Percentiles rank a stretch among this genome's conserved stretches.
These are phyloP conservation scores for Phytopythium montanum DNA, from an alignment of 352 stramenopile genomes.

Conservation along the genomic window DNA sequence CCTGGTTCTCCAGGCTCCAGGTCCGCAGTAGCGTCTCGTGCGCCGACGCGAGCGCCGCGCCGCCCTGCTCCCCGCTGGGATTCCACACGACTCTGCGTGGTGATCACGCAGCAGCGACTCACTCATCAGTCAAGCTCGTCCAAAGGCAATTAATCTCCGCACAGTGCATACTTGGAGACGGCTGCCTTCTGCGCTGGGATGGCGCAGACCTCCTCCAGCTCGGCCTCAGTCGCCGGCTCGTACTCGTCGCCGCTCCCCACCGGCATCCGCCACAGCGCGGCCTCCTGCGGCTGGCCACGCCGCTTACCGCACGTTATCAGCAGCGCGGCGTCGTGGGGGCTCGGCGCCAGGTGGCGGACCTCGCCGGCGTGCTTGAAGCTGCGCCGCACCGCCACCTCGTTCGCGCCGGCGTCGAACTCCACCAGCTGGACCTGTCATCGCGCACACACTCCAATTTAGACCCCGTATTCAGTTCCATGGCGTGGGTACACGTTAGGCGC, in stretches of 20 bases:
- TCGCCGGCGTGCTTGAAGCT: slow-evolving; percentile 43
- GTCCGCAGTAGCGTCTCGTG: slow-evolving; percentile 47
- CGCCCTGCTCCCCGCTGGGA: slow-evolving; percentile 13
- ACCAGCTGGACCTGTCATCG: slow-evolving; percentile 47
- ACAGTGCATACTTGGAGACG: slow-evolving; percentile 34
- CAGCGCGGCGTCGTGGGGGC: slow-evolving; percentile 40
- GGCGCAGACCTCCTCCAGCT: slow-evolving; percentile 28
- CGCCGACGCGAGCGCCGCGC: slow-evolving; percentile 26
- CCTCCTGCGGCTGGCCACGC: slow-evolving; percentile 24
- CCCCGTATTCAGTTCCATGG: too few species aligned
- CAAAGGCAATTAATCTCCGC: neutral
- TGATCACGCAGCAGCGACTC: neutral
- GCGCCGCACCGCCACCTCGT: slow-evolving; percentile 32
- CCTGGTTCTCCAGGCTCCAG: slow-evolving; percentile 43
- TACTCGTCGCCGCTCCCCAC: slow-evolving; percentile 11
- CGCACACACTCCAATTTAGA: slow-evolving; percentile 1
- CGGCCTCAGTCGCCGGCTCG: slow-evolving; percentile 9
- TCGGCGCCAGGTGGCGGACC: slow-evolving; percentile 46
- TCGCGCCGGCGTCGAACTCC: slow-evolving; percentile 43
- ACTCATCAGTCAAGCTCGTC: neutral
- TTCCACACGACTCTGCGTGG: slow-evolving; percentile 44
- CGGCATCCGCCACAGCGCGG: slow-evolving; percentile 50
- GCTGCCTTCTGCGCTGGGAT: slow-evolving; percentile 42
- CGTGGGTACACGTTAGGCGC: neutral
- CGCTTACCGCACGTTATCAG: slow-evolving; percentile 54